Evolutionary conservation across 1,284 basidiomycete species (phyloP), one percentile per base, ranked within the genome.

Genomic region (Gymnopus androsaceus): DNA sequence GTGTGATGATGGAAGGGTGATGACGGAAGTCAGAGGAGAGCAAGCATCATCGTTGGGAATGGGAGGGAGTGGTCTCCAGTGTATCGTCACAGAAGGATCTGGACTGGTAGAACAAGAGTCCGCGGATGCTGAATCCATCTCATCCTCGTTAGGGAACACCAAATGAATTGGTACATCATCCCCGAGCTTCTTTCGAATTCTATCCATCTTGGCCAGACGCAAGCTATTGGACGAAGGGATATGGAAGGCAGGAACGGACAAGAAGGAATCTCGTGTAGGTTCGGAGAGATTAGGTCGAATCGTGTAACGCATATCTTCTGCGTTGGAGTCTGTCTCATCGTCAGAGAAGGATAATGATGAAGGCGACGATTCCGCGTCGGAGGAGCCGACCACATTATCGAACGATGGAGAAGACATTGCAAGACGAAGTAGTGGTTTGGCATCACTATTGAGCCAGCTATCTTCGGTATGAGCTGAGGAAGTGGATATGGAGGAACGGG

Each of bases 181-280:
- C 0, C 85, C 85, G 1, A 88, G 75, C 63, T 72, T 82, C 61
- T 76, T 78, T 41, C 79, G 75, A 50, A 88, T 69, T 33, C 80
- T 72, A 42, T 83, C 82, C 75, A 88, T 80, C 68, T 86, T 87
- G 61, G 75, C 70, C 50, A 78, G 75, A 12, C 81, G 76, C 17
- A 76, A 58, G 46, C 68, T 65, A 21, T 70, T 69, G 7, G 69
- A 56, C 12, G 76, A 76, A 8, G 76, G 71, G 45, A 79, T 72
- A 33, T 59, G 59, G 64, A 80, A 78, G 1, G 69, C 60, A 0
- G 73, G 68, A n/a, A 15, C 21, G 11, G 69, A 55, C 48, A 67
- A 57, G 17, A 69, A 61, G 27, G 70, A 65, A 41, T 62, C 51
- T 57, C 59, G 55, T 21, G 66, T 56, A 42, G 49, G 9, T 31